phyloP scores from a whole-genome alignment of 1,139 yeast genomes.

The Lodderomyces parapsilosis region DNA sequence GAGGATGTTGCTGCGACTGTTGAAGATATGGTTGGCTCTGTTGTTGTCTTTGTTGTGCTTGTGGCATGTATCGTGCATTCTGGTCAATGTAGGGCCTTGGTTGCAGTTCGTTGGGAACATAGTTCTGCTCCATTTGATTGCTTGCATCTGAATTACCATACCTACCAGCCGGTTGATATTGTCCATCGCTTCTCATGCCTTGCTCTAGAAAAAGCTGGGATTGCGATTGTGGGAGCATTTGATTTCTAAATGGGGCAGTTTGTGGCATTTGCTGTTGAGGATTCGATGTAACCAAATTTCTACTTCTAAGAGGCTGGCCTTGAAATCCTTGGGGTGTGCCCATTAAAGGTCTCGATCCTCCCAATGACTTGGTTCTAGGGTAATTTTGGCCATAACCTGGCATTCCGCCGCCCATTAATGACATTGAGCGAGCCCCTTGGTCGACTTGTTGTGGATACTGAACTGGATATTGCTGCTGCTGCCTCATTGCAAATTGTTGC shows the following conservation, averaged over 20 bases:
- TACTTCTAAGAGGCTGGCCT: conserved; percentile 12
- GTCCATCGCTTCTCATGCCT: background rate
- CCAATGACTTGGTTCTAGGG: conserved; percentile 14
- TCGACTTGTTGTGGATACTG: conserved; percentile 3
- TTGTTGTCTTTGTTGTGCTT: conserved; percentile 2
- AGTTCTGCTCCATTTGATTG: background rate
- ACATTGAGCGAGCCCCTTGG: conserved; percentile 20
- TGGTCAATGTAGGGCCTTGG: background rate
- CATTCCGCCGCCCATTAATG: conserved; percentile 19
- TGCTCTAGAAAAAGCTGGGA: conserved; percentile 5
- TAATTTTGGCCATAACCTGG: conserved; percentile 10
- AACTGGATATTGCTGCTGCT: conserved; percentile 9
- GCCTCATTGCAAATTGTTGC: conserved; percentile 11
- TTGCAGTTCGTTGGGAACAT: too few relatives aligned
- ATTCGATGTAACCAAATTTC: conserved; percentile 12
- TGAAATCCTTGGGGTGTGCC: conserved; percentile 4
- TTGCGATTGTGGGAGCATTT: conserved; percentile 5
- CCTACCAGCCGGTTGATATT: conserved; percentile 1
- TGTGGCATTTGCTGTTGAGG: conserved; percentile 9
- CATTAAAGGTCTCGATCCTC: conserved; percentile 5
- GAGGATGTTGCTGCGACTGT: conserved; percentile 5
- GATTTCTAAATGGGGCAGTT: background rate
- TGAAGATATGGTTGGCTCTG: conserved; percentile 1
- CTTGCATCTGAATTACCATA: background rate
- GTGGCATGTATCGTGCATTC: conserved; percentile 1